Conservation (phyloP, 1,284 basidiomycete species). For the Ceratobasidium papillatum region DNA sequence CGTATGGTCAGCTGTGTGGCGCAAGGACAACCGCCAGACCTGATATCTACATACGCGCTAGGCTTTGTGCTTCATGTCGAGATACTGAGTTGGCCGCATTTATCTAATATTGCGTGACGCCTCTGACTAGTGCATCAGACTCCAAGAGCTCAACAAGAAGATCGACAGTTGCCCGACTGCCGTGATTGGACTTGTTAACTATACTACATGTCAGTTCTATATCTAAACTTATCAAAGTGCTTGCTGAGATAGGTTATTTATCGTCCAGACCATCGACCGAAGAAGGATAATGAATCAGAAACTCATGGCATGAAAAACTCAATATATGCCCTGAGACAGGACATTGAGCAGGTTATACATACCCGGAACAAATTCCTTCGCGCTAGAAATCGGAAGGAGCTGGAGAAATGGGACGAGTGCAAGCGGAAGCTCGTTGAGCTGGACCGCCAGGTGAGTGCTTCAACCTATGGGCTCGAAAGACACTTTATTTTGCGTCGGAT, state of each 20-base stretch:
- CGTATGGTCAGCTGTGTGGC: background rate
- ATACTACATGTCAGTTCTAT: background rate
- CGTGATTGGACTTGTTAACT: background rate
- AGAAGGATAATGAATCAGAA: background rate
- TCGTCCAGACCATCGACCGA: background rate
- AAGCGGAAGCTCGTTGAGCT: background rate
- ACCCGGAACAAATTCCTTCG: background rate
- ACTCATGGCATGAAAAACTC: background rate
- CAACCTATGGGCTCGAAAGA: no score
- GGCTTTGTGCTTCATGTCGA: constrained; percentile 6
- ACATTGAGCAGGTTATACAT: background rate
- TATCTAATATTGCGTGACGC: background rate
- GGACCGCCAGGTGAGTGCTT: background rate
- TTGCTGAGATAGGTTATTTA: background rate
- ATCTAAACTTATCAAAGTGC: background rate
- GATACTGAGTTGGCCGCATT: background rate
- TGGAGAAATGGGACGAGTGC: background rate
- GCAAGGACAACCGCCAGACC: background rate
- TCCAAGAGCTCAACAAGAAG: background rate
- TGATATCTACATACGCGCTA: background rate
- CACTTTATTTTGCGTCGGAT: background rate
- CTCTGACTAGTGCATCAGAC: background rate
- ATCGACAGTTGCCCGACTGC: background rate
- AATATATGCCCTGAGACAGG: background rate
- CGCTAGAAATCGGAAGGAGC: background rate